Conservation (phyloP, 495 filamentous ascomycete genomes). For the Penicillium coffeae region DNA sequence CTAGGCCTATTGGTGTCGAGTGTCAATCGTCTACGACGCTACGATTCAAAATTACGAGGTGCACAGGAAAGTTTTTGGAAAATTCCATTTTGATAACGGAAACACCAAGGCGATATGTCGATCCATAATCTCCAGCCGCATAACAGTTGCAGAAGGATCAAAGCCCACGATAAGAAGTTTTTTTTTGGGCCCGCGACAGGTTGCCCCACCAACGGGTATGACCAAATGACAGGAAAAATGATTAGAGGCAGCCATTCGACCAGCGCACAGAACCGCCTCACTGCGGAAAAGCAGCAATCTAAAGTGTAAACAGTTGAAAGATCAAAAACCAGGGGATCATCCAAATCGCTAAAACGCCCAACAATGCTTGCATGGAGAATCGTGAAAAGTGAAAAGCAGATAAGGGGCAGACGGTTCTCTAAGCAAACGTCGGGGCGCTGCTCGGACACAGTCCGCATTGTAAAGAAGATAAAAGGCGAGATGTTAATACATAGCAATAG, state of each 20-base stretch:
- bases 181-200: constrained; percentile 28
- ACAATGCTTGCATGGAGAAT: constrained; percentile 47
- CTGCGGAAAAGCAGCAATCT: constrained; percentile 51
- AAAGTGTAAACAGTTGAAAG: constrained; percentile 29
- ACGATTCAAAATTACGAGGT: not conserved
- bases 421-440: not conserved
- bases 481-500: constrained; percentile 57
- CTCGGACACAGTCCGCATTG: constrained; percentile 21
- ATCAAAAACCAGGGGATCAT: constrained; percentile 25
- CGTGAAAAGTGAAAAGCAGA: constrained; percentile 24
- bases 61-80: not conserved
- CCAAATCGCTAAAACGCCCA: constrained; percentile 50
- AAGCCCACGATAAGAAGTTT: constrained; percentile 11
- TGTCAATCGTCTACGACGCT: not conserved
- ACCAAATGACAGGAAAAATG: constrained; percentile 20
- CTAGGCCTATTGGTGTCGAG: too few relatives aligned
- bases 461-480: constrained; percentile 38
- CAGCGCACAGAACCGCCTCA: constrained; percentile 59
- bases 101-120: constrained; percentile 16
- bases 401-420: not conserved
- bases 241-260: constrained; percentile 54
- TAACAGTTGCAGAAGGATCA: constrained; percentile 12
- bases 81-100: constrained; percentile 16
- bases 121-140: not conserved
- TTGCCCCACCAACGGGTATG: constrained; percentile 10